Conservation (phyloP, 352 stramenopile species). For the Phytophthora europaea region DNA sequence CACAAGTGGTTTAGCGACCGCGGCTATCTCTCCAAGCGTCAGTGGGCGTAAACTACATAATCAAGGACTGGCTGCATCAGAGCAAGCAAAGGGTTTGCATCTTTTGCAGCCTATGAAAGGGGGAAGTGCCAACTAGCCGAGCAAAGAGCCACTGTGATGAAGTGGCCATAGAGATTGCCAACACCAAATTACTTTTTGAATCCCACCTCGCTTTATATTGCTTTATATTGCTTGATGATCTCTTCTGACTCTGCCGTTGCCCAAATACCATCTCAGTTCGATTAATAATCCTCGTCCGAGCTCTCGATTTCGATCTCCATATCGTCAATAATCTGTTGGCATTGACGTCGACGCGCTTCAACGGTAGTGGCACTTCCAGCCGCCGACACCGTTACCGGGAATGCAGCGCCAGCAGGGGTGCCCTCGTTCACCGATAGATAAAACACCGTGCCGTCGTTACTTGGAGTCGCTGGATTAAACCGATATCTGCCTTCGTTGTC, state of each 20-base stretch:
- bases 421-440: slow-evolving; percentile 46
- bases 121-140: slow-evolving; percentile 16
- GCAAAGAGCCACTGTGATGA: slow-evolving; percentile 18
- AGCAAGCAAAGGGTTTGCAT: slow-evolving; percentile 4
- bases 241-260: neutral
- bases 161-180: slow-evolving; percentile 33
- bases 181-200: slow-evolving; percentile 32
- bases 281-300: slow-evolving; percentile 19
- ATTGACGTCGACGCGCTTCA: slow-evolving; percentile 29
- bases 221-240: neutral
- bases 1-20: slow-evolving; percentile 90
- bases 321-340: slow-evolving; percentile 48
- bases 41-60: slow-evolving; percentile 64
- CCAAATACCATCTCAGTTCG: neutral
- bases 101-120: slow-evolving; percentile 14
- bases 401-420: slow-evolving; percentile 3
- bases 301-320: slow-evolving; percentile 36
- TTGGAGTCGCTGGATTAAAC: slow-evolving; percentile 24
- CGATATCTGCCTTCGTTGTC: slow-evolving; percentile 58
- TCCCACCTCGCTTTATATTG: neutral
- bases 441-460: slow-evolving; percentile 15
- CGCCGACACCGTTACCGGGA: slow-evolving; percentile 38
- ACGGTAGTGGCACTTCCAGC: slow-evolving; percentile 13
- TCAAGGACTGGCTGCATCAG: slow-evolving; percentile 5
- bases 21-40: slow-evolving; percentile 71